Conservation (phyloP, 768 basidiomycete species). For the Kockovaella imperatae region DNA sequence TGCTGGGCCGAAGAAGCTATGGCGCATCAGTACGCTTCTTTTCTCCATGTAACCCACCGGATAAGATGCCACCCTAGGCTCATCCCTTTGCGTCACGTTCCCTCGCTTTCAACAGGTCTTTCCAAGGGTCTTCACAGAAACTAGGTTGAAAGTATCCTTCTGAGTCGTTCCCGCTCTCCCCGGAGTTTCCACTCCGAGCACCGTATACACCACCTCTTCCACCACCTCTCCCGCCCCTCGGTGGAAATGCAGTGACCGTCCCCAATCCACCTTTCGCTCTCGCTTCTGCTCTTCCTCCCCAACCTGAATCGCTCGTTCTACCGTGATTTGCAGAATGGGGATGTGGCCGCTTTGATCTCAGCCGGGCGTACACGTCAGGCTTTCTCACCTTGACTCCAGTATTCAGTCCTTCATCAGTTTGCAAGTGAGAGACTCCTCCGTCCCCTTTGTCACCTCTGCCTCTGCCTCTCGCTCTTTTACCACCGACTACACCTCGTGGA, state of each 20-base stretch:
- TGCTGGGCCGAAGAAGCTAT: no score
- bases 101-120: constrained; percentile 11
- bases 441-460: constrained; percentile 2
- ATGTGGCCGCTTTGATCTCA: neutral
- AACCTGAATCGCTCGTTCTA: neutral
- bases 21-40: no score
- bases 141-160: constrained; percentile 25
- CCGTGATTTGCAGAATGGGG: neutral
- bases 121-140: constrained; percentile 31
- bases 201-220: neutral
- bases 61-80: no score
- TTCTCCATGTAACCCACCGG: no score
- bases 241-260: neutral
- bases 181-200: constrained; percentile 7
- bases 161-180: neutral
- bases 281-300: constrained; percentile 1
- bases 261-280: neutral
- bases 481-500: neutral
- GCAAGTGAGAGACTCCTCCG: neutral
- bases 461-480: constrained; percentile 1
- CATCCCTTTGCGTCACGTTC: no score
- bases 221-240: constrained; percentile 4
- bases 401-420: constrained; percentile 1
- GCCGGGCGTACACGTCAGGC: no score
- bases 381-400: constrained; percentile 6